A percentile compares a stretch with the other conserved stretches of the same genome.
Conservation (phyloP, 1,139 yeast genomes). For the Saccharomycopsis phalli region DNA sequence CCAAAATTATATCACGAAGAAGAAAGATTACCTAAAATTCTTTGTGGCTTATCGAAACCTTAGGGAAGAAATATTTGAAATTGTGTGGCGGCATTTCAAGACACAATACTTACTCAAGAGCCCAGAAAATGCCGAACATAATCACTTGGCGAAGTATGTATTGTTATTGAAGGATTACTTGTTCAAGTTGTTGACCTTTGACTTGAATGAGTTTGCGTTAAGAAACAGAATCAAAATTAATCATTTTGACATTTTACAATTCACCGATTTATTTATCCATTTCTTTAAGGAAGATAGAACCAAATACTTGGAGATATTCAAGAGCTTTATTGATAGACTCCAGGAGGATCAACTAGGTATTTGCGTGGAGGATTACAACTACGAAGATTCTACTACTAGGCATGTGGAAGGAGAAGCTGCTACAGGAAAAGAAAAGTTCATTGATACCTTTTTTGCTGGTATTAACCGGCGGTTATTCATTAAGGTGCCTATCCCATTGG, state of each 20-base stretch:
- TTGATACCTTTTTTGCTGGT: conserved; percentile 6
- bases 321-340: conserved; percentile 13
- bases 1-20: conserved; percentile 22
- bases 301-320: conserved; percentile 19
- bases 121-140: conserved; percentile 17
- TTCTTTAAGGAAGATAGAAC: conserved; percentile 21
- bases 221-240: conserved; percentile 26
- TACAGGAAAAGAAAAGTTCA: conserved; percentile 2
- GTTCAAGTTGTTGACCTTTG: conserved; percentile 27
- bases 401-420: conserved; percentile 1
- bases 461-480: conserved; percentile 31
- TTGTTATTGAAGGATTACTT: conserved; percentile 27
- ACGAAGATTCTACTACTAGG: conserved; percentile 6
- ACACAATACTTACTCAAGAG: conserved; percentile 25
- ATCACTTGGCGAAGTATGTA: conserved; percentile 22
- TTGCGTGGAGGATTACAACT: conserved; percentile 8
- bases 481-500: conserved; percentile 43
- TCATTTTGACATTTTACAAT: conserved; percentile 23
- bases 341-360: conserved; percentile 9
- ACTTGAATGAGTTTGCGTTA: conserved; percentile 34
- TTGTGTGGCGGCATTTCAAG: conserved; percentile 22
- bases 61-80: conserved; percentile 33
- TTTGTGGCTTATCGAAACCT: conserved; percentile 39
- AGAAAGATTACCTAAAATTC: conserved; percentile 35
- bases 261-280: conserved; percentile 19